Conservation (phyloP, 352 stramenopile genomes). For the Phytophthora tentaculata region DNA sequence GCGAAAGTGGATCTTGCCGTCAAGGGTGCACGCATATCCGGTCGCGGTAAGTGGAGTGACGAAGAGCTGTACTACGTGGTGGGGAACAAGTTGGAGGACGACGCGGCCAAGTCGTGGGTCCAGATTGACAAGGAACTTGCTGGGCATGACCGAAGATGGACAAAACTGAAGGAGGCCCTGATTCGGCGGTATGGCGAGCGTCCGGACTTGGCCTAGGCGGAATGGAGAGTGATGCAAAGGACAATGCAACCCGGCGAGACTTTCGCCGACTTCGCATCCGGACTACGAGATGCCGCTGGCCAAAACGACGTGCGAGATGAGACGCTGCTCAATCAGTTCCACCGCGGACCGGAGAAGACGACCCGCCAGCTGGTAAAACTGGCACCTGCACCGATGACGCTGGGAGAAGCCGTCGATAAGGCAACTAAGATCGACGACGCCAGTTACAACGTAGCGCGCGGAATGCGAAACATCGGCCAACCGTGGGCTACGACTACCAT, state of each 20-base stretch:
- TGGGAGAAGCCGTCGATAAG: not conserved
- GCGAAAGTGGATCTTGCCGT: not conserved
- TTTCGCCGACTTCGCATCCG: constrained; percentile 6
- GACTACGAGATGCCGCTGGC: not conserved
- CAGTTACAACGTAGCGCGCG: too few species aligned
- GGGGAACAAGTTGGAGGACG: constrained; percentile 3
- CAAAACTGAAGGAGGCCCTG: not conserved
- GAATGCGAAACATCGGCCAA: too few species aligned
- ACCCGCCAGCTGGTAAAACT: not conserved
- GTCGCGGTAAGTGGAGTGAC: not conserved
- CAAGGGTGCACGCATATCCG: not conserved
- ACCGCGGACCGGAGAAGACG: not conserved
- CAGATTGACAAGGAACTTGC: constrained; percentile 2
- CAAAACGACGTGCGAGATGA: not conserved
- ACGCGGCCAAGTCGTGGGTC: constrained; percentile 3
- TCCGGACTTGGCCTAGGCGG: not conserved
- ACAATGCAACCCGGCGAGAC: not conserved
- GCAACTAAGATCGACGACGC: too few species aligned
- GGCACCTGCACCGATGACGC: not conserved
- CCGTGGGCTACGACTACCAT: too few species aligned
- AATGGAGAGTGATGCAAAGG: constrained; percentile 4
- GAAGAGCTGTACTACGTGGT: not conserved
- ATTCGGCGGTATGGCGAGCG: constrained; percentile 3
- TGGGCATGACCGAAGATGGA: not conserved
- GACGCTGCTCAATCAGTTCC: not conserved